Evolutionary conservation across 805 yeast genomes (phyloP), one percentile per base, ranked within the genome.

Genomic region (Candida sithepensis): DNA sequence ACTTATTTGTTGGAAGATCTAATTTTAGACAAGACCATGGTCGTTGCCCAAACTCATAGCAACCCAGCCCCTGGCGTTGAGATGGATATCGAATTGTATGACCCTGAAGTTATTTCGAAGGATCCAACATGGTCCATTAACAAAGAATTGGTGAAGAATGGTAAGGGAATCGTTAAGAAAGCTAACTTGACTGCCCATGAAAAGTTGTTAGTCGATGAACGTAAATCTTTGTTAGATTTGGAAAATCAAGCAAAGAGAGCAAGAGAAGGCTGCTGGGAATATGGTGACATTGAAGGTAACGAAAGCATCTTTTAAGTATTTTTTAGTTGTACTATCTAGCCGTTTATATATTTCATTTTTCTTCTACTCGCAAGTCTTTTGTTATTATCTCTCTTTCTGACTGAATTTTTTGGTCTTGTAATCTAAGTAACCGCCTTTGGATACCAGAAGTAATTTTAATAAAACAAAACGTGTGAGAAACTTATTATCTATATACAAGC

Each of bases 181-280:
- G 56, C 54, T 24, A 55, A 59, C 8, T 53, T 69, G 20, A 54
- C 54, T 1, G 59, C 57, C 4, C 70, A 67, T 60, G 81, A 78
- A 46, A 57, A 46, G 20, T 49, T 61, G 7, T 65, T 73, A 42
- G 52, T 54, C 2, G 49, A 65, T 34, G 77, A 73, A 45, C 69
- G 67, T 41, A 68, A 69, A 28, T 68, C 62, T 7, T 63, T 82
- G 45, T 47, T 68, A 42, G 64, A 59, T 28, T 69, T 72, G 2
- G 84, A 85, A 63, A 49, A 55, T 18, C 56, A 53, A 6, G 89
- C 89, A 24, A 78, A 73, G 60, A 45, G 64, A 16, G 64, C 57
- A 28, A 82, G 79, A 50, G 58, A 66, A 19, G 90, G 90, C 4
- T 82, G 87, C 60, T 85, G 91, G 91, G 81, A 82, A 65, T 81